Evolutionary conservation across 164 flowering plant genomes (phyloP).

Genomic region (Magnolia officinalis): DNA sequence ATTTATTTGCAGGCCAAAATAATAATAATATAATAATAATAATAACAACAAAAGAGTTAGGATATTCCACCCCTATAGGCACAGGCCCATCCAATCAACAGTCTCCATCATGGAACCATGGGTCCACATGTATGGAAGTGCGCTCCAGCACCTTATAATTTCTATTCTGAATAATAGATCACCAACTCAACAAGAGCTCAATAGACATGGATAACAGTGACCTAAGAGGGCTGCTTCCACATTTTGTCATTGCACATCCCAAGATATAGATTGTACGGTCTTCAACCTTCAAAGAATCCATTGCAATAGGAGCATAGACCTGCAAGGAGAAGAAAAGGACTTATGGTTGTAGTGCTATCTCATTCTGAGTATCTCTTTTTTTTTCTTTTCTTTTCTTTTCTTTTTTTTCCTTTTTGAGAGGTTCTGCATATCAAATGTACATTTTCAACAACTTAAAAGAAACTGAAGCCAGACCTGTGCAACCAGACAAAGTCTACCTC

Average conservation of each 20-base stretch:
- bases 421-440: no score
- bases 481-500: constrained; percentile 50
- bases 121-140: neutral
- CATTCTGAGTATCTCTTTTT: neutral
- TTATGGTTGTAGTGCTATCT: neutral
- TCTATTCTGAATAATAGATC: neutral
- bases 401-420: no score
- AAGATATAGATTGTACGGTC: constrained; percentile 73
- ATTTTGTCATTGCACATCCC: constrained; percentile 54
- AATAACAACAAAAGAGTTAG: neutral
- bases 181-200: constrained; percentile 2
- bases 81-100: no score
- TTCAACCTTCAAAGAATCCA: constrained; percentile 33
- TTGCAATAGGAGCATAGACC: constrained; percentile 79
- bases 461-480: constrained; percentile 54
- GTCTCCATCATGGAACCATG: no score
- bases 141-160: neutral
- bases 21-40: no score
- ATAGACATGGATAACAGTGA: constrained; percentile 4
- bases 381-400: no score
- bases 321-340: constrained; percentile 13
- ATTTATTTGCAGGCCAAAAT: no score
- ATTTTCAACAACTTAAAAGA: neutral
- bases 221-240: constrained; percentile 58
- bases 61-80: no score